These are phyloP conservation scores for Fragaria nilgerrensis DNA, from an alignment of 306 rosid genomes.

Conservation along the genomic window DNA sequence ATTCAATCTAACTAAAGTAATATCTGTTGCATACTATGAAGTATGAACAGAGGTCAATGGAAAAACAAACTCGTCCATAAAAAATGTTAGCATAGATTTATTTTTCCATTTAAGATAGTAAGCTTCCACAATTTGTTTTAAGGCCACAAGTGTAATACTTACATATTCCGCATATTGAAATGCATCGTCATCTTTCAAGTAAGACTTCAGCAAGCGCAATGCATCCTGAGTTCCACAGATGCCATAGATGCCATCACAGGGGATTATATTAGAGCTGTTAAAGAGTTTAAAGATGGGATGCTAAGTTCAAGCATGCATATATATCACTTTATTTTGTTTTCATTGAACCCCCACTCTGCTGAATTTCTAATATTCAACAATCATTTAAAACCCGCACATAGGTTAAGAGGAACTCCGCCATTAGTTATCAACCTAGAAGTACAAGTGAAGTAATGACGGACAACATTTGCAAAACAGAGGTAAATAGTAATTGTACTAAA, in stretches of 20 bases:
- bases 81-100: not conserved
- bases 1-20: not conserved
- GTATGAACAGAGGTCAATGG: not conserved
- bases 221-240: constrained; percentile 48
- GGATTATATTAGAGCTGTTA: not conserved
- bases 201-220: constrained; percentile 58
- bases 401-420: not conserved
- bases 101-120: constrained; percentile 13
- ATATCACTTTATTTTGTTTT: not conserved
- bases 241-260: constrained; percentile 8
- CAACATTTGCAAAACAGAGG: not conserved
- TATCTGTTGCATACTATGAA: not conserved
- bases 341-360: not conserved
- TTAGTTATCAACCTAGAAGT: not conserved
- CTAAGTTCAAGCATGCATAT: not conserved
- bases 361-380: not conserved
- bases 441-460: not conserved
- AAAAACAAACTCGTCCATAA: not conserved
- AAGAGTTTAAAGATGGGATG: not conserved
- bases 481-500: not conserved
- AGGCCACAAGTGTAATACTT: constrained; percentile 29
- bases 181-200: constrained; percentile 62
- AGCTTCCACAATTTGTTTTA: constrained; percentile 14
- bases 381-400: not conserved
- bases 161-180: constrained; percentile 76